These are phyloP conservation scores for Ophiostoma novo-ulmi DNA, from an alignment of 2,329 filamentous ascomycete species.

Conservation along the genomic window DNA sequence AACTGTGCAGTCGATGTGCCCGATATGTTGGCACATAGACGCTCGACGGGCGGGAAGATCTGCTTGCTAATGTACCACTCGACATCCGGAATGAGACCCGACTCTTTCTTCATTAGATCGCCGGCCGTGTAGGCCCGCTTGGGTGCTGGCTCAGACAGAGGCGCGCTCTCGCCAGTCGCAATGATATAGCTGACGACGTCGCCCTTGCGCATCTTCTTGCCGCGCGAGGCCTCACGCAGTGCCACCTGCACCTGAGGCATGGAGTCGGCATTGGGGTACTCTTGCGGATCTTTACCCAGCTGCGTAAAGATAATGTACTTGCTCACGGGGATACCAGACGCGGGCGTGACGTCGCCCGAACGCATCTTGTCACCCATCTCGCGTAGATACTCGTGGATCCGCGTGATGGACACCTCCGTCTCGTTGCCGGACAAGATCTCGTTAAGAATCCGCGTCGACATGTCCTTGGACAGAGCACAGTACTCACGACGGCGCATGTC, in stretches of 20 bases:
- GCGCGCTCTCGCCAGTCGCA: constrained; percentile 52
- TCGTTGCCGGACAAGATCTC: constrained; percentile 94
- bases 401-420: constrained; percentile 76
- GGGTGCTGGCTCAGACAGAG: constrained; percentile 60
- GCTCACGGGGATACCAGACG: constrained; percentile 49
- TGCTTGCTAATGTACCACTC: constrained; percentile 98
- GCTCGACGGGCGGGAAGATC: constrained; percentile 95
- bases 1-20: constrained; percentile 87
- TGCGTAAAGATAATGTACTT: constrained; percentile 99
- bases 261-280: constrained; percentile 88
- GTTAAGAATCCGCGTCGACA: constrained; percentile 82
- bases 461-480: constrained; percentile 90
- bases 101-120: constrained; percentile 74
- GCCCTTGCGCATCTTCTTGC: constrained; percentile 83
- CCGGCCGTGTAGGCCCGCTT: constrained; percentile 86
- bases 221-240: constrained; percentile 76
- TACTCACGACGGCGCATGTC: constrained; percentile 98
- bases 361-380: constrained; percentile 85
- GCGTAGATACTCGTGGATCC: constrained; percentile 88
- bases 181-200: constrained; percentile 97
- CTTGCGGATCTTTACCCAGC: constrained; percentile 85
- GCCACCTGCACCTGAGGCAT: constrained; percentile 99
- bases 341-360: constrained; percentile 53
- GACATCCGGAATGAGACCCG: constrained; percentile 76
- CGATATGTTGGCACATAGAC: constrained; percentile 90